Evolutionary conservation across 257 asterid genomes (phyloP).

Genomic region (Misopates orontium): DNA sequence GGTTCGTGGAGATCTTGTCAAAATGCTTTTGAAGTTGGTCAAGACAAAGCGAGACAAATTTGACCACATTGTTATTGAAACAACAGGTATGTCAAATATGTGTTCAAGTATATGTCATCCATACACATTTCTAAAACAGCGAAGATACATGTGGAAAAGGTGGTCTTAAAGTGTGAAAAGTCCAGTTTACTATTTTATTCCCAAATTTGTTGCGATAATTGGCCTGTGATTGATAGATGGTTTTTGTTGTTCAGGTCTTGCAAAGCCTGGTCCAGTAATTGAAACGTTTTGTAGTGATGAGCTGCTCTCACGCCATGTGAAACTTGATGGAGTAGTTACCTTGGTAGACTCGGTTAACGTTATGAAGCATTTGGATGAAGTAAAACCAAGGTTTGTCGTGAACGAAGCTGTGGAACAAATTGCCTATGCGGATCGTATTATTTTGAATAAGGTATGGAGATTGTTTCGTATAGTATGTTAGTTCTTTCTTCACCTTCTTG

Average conservation of each 20-base stretch:
- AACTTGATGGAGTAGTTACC: conserved; percentile 97
- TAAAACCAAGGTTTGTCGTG: conserved; percentile 94
- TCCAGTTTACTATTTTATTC: conserved; percentile 12
- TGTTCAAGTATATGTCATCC: neutral
- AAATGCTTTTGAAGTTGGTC: conserved; percentile 92
- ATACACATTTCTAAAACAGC: neutral
- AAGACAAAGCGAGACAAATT: conserved; percentile 72
- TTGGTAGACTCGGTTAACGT: conserved; percentile 84
- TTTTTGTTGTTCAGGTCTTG: conserved; percentile 69
- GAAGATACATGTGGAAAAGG: neutral
- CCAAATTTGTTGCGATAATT: no score
- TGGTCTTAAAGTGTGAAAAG: neutral
- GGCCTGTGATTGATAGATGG: conserved; percentile 6
- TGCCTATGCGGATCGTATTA: conserved; percentile 95
- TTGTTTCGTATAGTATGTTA: conserved; percentile 3
- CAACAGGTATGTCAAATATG: conserved; percentile 62
- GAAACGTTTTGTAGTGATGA: conserved; percentile 92
- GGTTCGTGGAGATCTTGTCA: conserved; percentile 96
- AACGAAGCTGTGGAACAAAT: conserved; percentile 97
- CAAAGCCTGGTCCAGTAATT: conserved; percentile 98
- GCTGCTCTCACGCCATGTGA: conserved; percentile 73
- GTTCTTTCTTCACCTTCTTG: conserved; percentile 11
- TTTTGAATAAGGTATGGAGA: conserved; percentile 64
- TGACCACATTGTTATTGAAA: conserved; percentile 93
- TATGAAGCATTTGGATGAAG: conserved; percentile 72